Base-by-base conservation (phyloP, 2,329 filamentous ascomycete genomes). In the Calonectria fujianensis region DNA sequence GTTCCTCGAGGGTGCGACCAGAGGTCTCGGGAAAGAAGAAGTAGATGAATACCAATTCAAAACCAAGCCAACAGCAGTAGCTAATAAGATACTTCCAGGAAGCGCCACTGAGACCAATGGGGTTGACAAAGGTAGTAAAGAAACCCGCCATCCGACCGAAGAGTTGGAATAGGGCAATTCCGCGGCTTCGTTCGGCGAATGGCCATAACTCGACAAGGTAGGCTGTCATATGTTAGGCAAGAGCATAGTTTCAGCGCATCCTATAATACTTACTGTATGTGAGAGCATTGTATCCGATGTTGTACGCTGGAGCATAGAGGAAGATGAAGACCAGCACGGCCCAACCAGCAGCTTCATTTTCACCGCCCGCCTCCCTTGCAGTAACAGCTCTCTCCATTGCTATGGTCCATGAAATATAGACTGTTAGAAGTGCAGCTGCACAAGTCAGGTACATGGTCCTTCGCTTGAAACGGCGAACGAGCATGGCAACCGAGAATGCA, bases 21-120 rank as follows among this genome's bases (percentile, higher is more conserved):
- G 93, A 93, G 0, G 94, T 96, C 85, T 96, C 94, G 11, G 94
- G 94, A 82, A 95, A 96, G 77, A 95, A 89, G 84, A 95, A 95
- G 85, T 93, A 96, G 51, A 96, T 93, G 93, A 80, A 41, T n/a
- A 54, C 71, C 13, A 80, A 59, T 68, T 83, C 81, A 48, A 83
- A 81, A 14, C 68, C 79, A 18, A 82, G 75, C 80, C 80, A 82
- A 37, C 76, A 74, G 52, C 76, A 78, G 70, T 81, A 81, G 35
- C 70, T 75, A 39, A 76, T 71, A 18, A 80, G 69, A 67, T 77
- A 80, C 9, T 45, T 75, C 80, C 80, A 81, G 14, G 64, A 68
- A 45, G 77, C 71, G 11, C 35, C 29, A 29, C 66, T 63, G 24
- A 80, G 66, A 35, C 75, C 79, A 48, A 80, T 79, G 6, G 79